phyloP scores from a whole-genome alignment of 768 basidiomycete species.

The Suillus subaureus region DNA sequence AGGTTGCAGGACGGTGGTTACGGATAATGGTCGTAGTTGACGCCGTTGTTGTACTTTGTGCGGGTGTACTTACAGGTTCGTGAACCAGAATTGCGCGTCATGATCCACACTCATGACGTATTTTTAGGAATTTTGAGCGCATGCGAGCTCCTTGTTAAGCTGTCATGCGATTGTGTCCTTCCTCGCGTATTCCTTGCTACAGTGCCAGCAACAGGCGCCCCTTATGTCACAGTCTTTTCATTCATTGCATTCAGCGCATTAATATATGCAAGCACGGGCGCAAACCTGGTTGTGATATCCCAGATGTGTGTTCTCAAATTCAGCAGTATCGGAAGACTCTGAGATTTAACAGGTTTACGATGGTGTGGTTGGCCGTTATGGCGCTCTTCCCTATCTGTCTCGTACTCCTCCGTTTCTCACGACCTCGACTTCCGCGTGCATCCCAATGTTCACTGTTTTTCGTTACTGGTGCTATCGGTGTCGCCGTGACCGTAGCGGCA shows the following conservation, averaged over 20 bases:
- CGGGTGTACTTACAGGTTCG: conserved; percentile 68
- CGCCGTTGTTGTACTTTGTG: conserved; percentile 71
- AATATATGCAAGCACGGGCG: conserved; percentile 62
- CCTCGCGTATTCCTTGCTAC: conserved; percentile 52
- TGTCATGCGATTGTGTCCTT: conserved; percentile 61
- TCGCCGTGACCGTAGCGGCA: conserved; percentile 47
- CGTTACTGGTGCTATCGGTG: conserved; percentile 44
- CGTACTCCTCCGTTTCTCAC: conserved; percentile 64
- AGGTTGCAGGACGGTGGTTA: conserved; percentile 66
- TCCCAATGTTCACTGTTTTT: conserved; percentile 41
- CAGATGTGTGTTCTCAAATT: conserved; percentile 46
- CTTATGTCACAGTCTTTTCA: conserved; percentile 51
- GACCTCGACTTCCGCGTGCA: conserved; percentile 54
- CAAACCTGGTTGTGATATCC: conserved; percentile 53
- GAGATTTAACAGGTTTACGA: conserved; percentile 52
- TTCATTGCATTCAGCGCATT: conserved; percentile 52
- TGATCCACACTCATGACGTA: conserved; percentile 7
- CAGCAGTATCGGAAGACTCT: not conserved
- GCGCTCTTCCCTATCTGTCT: conserved; percentile 61
- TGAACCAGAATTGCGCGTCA: not conserved
- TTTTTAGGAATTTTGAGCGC: conserved; percentile 55
- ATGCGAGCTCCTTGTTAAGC: conserved; percentile 58
- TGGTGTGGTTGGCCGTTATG: conserved; percentile 70
- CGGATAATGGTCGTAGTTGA: conserved; percentile 65
- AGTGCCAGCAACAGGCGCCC: conserved; percentile 52